phyloP scores from a whole-genome alignment of 2,329 filamentous ascomycete genomes.

The Stachybotrys elegans region DNA sequence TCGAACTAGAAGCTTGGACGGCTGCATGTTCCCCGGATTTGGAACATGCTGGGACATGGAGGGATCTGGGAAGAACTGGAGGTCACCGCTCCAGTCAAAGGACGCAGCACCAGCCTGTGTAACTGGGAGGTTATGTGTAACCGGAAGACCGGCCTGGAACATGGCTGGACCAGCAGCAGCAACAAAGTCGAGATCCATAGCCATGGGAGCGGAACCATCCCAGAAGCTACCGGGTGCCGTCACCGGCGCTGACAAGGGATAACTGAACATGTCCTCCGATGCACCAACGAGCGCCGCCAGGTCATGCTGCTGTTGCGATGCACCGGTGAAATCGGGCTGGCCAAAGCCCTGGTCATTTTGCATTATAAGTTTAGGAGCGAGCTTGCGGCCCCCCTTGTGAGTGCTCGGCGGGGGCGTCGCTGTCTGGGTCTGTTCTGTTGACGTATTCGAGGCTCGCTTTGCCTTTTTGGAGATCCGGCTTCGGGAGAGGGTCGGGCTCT shows the following conservation, averaged over 20 bases:
- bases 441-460: conserved; percentile 30
- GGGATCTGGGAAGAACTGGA: conserved; percentile 54
- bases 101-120: conserved; percentile 44
- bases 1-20: no score
- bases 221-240: conserved; percentile 50
- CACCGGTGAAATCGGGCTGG: conserved; percentile 44
- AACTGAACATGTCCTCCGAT: conserved; percentile 52
- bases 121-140: conserved; percentile 13
- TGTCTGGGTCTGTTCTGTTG: conserved; percentile 36
- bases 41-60: no score
- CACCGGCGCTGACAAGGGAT: conserved; percentile 54
- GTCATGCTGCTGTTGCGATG: conserved; percentile 41
- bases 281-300: conserved; percentile 41
- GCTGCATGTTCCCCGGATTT: no score
- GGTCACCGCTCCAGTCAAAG: conserved; percentile 52
- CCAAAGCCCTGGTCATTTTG: conserved; percentile 53
- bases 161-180: conserved; percentile 35
- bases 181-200: conserved; percentile 59
- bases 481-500: conserved; percentile 21
- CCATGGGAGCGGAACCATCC: conserved; percentile 49
- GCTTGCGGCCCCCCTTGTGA: conserved; percentile 50
- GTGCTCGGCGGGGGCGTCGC: conserved; percentile 56
- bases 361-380: conserved; percentile 51
- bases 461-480: conserved; percentile 37
- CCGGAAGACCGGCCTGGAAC: conserved; percentile 26